Conservation (phyloP, 306 rosid genomes). For the Vachellia pachyceras region DNA sequence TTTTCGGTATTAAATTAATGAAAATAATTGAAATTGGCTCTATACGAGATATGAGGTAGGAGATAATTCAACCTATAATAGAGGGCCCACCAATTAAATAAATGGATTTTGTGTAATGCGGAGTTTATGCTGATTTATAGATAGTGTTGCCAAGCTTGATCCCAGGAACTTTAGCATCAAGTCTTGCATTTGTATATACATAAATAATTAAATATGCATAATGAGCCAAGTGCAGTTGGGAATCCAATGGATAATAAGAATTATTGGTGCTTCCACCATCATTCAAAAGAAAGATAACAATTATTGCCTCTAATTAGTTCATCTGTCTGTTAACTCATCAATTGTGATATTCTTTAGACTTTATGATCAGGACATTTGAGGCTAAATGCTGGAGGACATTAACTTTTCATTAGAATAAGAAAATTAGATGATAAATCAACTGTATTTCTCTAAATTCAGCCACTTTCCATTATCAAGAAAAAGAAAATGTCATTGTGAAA, state of each 20-base stretch:
- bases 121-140: background rate
- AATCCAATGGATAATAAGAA: conserved; percentile 22
- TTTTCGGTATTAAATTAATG: background rate
- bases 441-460: background rate
- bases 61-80: background rate
- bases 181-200: conserved; percentile 11
- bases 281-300: background rate
- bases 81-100: conserved; percentile 16
- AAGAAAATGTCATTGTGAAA: background rate
- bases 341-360: background rate
- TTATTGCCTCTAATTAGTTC: background rate
- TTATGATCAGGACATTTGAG: conserved; percentile 5
- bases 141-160: conserved; percentile 27
- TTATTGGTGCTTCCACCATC: conserved; percentile 16
- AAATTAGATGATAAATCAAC: background rate
- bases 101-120: conserved; percentile 3
- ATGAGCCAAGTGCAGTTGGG: conserved; percentile 6
- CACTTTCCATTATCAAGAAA: background rate
- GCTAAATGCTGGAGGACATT: background rate
- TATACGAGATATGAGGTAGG: background rate
- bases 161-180: conserved; percentile 1
- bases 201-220: background rate
- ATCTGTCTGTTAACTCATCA: conserved; percentile 1
- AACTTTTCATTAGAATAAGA: background rate
- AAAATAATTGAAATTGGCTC: background rate